A percentile compares a stretch with the other conserved stretches of the same genome.
These are phyloP conservation scores for Venturia asperata DNA, from an alignment of 2,329 filamentous ascomycete species.

Conservation along the genomic window DNA sequence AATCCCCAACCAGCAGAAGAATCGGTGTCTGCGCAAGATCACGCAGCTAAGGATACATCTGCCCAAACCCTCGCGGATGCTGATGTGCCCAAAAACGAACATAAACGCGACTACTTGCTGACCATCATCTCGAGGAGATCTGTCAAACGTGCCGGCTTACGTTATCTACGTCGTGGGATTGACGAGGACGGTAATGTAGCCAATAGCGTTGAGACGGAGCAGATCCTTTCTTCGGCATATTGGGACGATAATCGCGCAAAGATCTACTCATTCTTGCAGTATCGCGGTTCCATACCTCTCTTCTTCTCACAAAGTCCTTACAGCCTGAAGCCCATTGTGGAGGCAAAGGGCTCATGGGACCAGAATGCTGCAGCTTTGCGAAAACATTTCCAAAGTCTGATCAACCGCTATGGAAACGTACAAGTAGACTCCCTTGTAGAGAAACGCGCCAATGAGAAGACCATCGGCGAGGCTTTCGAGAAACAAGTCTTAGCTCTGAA, in stretches of 20 bases:
- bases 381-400: slow-evolving; percentile 68
- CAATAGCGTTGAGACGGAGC: slow-evolving; percentile 91
- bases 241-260: slow-evolving; percentile 52
- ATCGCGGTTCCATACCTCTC: slow-evolving; percentile 83
- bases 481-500: slow-evolving; percentile 61
- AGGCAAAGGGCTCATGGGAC: slow-evolving; percentile 71
- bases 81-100: slow-evolving; percentile 22
- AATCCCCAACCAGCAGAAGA: slow-evolving; percentile 29
- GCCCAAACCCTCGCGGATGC: slow-evolving; percentile 20
- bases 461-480: slow-evolving; percentile 73
- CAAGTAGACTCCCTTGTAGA: slow-evolving; percentile 83
- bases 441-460: slow-evolving; percentile 73
- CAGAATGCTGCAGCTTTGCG: slow-evolving; percentile 73
- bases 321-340: slow-evolving; percentile 79
- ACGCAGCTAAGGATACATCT: slow-evolving; percentile 21
- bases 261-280: slow-evolving; percentile 77
- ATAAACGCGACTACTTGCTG: slow-evolving; percentile 52
- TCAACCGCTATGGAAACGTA: slow-evolving; percentile 63
- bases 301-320: slow-evolving; percentile 96
- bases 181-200: slow-evolving; percentile 85
- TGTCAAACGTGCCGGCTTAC: slow-evolving; percentile 73
- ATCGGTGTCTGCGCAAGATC: slow-evolving; percentile 25
- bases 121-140: slow-evolving; percentile 89
- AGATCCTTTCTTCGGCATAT: slow-evolving; percentile 68
- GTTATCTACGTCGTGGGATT: slow-evolving; percentile 83